Evolutionary conservation across 129 eudicot species (phyloP), one percentile per base, ranked within the genome.

Genomic region (Flaveria robusta): DNA sequence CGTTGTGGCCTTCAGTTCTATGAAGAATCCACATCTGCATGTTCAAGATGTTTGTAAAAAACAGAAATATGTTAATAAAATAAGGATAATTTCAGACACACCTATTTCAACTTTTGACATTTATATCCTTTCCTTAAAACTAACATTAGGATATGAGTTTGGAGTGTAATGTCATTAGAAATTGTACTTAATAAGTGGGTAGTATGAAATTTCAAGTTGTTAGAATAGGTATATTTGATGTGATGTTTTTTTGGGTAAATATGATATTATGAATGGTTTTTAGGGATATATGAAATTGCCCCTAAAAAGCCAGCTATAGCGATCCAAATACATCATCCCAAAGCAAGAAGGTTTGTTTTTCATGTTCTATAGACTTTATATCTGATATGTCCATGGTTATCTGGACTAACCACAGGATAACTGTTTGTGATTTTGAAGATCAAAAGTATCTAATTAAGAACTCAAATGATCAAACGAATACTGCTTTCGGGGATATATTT

Each of bases 11-110:
- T 74, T 59, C 65, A 13, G 9, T 39, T 50, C 46, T 39, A 15
- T 37, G 56, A 26, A 66, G 49, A 37, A 52, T 76, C 74, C 70
- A 31, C 41, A 70, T 58, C 76, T 70, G 71, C 82, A 46, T 60
- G 7, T 77, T 56, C 70, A 41, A 9, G n/a, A 26, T 69, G 27
- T 54, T 24, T 26, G 20, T 54, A 27, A 54, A 20, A 76, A 18
- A 23, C 66, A 23, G 55, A 12, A 60, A 49, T 14, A 18, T 31
- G 27, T 22, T 1, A 60, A 63, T 27, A 14, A 15, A 23, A 20
- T 27, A 63, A 7, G 34, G 16, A 9, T 56, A 56, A 10, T 19
- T 56, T 16, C 11, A 7, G n/a, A 52, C 18, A n/a, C 18, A 52
- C 59, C 59, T 20, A 52, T 16, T 16, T 52, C 18, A 52, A 52